Evolutionary conservation across 805 yeast species (phyloP).

Genomic region (Grigorovia humatica): DNA sequence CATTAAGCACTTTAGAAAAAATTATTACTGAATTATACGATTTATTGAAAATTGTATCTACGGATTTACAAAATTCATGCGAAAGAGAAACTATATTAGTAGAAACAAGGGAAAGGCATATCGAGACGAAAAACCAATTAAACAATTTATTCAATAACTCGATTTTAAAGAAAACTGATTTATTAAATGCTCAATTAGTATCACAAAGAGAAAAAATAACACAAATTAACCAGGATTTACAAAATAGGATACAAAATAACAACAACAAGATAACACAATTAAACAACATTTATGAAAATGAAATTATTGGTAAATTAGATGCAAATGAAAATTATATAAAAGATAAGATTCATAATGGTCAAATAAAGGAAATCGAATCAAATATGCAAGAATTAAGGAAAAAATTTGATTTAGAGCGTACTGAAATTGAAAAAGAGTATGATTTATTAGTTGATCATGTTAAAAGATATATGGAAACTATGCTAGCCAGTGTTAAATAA

Average conservation of each 20-base stretch:
- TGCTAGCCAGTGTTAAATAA: slow-evolving; percentile 14
- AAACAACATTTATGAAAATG: slow-evolving; percentile 36
- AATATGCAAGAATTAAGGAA: slow-evolving; percentile 29
- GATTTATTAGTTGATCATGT: slow-evolving; percentile 47
- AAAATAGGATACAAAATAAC: slow-evolving; percentile 37
- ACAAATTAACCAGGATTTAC: slow-evolving; percentile 38
- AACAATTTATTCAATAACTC: slow-evolving; percentile 29
- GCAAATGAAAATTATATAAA: slow-evolving; percentile 39
- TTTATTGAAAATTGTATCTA: slow-evolving; percentile 33
- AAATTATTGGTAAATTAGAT: slow-evolving; percentile 40
- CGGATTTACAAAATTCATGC: slow-evolving; percentile 34
- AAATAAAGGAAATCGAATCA: slow-evolving; percentile 27
- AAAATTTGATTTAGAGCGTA: slow-evolving; percentile 43
- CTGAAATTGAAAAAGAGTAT: slow-evolving; percentile 43
- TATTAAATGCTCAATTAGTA: slow-evolving; percentile 35
- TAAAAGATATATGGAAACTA: slow-evolving; percentile 32
- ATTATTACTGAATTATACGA: slow-evolving; percentile 23
- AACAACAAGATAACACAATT: slow-evolving; percentile 35
- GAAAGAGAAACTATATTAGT: slow-evolving; percentile 32
- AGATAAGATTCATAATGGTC: slow-evolving; percentile 29
- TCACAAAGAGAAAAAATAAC: slow-evolving; percentile 40
- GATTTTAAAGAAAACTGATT: slow-evolving; percentile 34
- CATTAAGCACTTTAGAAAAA: slow-evolving; percentile 48
- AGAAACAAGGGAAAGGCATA: slow-evolving; percentile 40
- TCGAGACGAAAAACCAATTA: slow-evolving; percentile 33